Conservation (phyloP, 495 filamentous ascomycete species). For the Wilcoxina mikolae region DNA sequence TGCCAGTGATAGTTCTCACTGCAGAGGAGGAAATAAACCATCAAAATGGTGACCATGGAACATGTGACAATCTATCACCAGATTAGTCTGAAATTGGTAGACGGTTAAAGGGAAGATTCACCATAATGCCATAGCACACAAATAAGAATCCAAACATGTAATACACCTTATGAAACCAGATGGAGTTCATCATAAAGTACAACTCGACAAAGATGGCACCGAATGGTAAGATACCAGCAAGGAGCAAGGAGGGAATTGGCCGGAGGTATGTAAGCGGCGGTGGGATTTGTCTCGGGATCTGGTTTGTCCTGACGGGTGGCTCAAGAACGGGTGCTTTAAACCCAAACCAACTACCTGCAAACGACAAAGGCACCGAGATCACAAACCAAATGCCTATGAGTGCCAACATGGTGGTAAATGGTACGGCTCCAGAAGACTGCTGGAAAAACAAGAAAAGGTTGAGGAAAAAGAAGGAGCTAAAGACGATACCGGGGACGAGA, state of each 20-base stretch:
- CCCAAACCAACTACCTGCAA: conserved; percentile 83
- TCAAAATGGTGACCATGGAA: conserved; percentile 75
- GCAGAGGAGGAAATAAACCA: conserved; percentile 90
- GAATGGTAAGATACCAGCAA: conserved; percentile 85
- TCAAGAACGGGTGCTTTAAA: conserved; percentile 57
- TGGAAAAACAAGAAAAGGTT: conserved; percentile 94
- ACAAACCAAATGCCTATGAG: conserved; percentile 90
- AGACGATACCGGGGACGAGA: conserved; percentile 75
- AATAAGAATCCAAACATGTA: conserved; percentile 99
- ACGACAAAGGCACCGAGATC: conserved; percentile 80
- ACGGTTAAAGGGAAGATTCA: conserved; percentile 2
- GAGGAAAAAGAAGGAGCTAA: conserved; percentile 77
- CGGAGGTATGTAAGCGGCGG: conserved; percentile 65
- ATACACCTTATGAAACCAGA: conserved; percentile 96
- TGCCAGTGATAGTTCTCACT: conserved; percentile 98
- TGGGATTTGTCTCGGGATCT: conserved; percentile 93
- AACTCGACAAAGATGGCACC: conserved; percentile 94
- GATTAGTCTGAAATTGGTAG: background rate
- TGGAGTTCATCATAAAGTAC: conserved; percentile 94
- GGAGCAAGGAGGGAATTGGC: conserved; percentile 69
- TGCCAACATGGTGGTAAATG: conserved; percentile 90
- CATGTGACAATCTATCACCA: conserved; percentile 59
- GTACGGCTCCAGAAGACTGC: conserved; percentile 78
- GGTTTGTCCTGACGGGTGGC: conserved; percentile 83
- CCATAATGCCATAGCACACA: conserved; percentile 89